Evolutionary conservation across 176 grass and related monocot species (phyloP).

Genomic region (Aegilops bicornis): DNA sequence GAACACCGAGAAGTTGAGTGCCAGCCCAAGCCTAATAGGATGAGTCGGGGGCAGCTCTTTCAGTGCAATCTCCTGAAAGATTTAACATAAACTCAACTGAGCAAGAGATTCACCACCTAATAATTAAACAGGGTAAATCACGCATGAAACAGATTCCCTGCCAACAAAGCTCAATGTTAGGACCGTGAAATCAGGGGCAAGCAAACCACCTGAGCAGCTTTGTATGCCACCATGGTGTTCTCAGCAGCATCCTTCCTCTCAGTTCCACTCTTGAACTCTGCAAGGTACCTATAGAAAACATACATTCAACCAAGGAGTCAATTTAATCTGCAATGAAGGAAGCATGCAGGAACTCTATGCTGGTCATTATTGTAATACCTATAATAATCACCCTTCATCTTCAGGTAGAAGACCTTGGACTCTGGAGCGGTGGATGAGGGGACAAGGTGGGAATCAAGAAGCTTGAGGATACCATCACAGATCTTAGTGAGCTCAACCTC

Average conservation of each 20-base stretch:
- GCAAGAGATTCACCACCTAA: background rate
- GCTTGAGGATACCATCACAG: constrained; percentile 52
- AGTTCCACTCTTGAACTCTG: constrained; percentile 45
- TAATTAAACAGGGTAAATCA: background rate
- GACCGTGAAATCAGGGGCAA: background rate
- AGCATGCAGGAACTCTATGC: background rate
- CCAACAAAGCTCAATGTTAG: constrained; percentile 10
- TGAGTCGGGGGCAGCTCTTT: constrained; percentile 38
- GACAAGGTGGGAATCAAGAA: constrained; percentile 47
- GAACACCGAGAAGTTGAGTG: constrained; percentile 53
- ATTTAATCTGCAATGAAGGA: background rate
- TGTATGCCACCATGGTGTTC: constrained; percentile 55
- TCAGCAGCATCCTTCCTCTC: constrained; percentile 54
- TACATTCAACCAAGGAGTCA: background rate
- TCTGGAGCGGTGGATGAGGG: constrained; percentile 33
- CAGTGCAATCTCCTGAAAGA: constrained; percentile 44
- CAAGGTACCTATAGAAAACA: constrained; percentile 36
- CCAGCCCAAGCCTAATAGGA: constrained; percentile 53
- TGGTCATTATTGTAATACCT: constrained; percentile 17
- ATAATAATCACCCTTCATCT: constrained; percentile 51
- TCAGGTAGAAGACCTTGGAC: constrained; percentile 59
- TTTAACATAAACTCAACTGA: constrained; percentile 18
- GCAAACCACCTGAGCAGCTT: constrained; percentile 44
- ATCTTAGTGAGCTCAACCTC: constrained; percentile 54
- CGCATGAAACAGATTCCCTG: background rate